Percentiles rank a stretch among this genome's conserved stretches.
These are phyloP conservation scores for Picea abies DNA, from an alignment of 83 land plant species.

Conservation along the genomic window DNA sequence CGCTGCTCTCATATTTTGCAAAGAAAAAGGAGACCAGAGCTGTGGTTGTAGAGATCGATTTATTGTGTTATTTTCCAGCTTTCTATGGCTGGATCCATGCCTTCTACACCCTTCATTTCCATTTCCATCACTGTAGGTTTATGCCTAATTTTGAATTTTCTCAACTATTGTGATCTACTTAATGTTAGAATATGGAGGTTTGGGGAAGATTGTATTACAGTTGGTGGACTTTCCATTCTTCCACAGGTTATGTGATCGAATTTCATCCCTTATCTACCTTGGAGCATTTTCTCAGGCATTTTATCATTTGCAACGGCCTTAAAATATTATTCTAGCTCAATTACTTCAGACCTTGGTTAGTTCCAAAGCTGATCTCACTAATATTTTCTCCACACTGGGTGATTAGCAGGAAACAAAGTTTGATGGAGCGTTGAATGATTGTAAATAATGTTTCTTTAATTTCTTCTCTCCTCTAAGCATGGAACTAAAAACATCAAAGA, in stretches of 20 bases:
- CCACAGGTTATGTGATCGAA: conserved; percentile 99
- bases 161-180: conserved; percentile 64
- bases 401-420: too few species aligned
- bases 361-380: too few species aligned
- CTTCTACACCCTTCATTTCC: conserved; percentile 46
- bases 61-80: conserved; percentile 79
- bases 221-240: conserved; percentile 84
- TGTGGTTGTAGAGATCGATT: conserved; percentile 73
- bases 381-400: too few species aligned
- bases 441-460: conserved; percentile 16
- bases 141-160: conserved; percentile 75
- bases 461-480: conserved; percentile 19
- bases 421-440: too few species aligned
- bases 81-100: conserved; percentile 87
- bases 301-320: conserved; percentile 49
- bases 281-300: conserved; percentile 67
- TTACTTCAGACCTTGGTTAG: too few species aligned
- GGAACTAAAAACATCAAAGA: background rate
- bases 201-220: conserved; percentile 86
- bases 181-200: conserved; percentile 54
- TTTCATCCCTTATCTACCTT: conserved; percentile 81
- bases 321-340: conserved; percentile 50
- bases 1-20: conserved; percentile 15
- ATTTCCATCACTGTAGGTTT: conserved; percentile 60
- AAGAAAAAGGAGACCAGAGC: conserved; percentile 84